Conservation (phyloP, 2,329 filamentous ascomycete genomes). For the Grosmannia serpens region DNA sequence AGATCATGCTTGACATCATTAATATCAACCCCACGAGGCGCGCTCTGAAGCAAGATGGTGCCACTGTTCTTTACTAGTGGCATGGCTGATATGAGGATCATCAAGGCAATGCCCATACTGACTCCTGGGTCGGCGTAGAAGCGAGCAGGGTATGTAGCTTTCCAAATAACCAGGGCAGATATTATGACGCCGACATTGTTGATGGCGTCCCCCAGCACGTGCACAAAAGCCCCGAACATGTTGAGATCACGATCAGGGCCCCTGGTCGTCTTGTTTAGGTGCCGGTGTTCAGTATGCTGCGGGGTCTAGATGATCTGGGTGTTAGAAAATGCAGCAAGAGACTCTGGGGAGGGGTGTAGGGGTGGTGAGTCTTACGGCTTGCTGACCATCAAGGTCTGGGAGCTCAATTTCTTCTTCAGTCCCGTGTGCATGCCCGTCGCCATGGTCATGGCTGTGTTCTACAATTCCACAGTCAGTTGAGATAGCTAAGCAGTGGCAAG, state of each 20-base stretch:
- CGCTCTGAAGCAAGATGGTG: conserved; percentile 55
- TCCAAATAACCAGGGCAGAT: conserved; percentile 59
- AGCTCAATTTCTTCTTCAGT: neutral
- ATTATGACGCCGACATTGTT: conserved; percentile 70
- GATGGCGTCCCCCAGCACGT: conserved; percentile 60
- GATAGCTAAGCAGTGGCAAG: neutral
- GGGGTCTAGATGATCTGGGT: neutral
- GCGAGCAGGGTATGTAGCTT: conserved; percentile 40
- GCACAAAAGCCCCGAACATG: conserved; percentile 58
- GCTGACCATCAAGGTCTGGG: neutral
- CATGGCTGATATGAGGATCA: conserved; percentile 55
- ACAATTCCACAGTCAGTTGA: neutral
- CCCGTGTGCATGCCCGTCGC: conserved; percentile 11
- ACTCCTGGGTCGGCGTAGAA: conserved; percentile 64
- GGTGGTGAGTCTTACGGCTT: neutral
- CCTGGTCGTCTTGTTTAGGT: conserved; percentile 22
- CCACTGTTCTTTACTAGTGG: conserved; percentile 53
- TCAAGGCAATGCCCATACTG: conserved; percentile 57
- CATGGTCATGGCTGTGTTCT: conserved; percentile 19
- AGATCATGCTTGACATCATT: conserved; percentile 58
- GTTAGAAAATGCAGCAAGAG: neutral
- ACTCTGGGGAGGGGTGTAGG: neutral
- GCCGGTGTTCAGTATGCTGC: conserved; percentile 37
- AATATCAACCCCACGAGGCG: conserved; percentile 46
- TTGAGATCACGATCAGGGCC: conserved; percentile 47